These are phyloP conservation scores for Talaromyces rugulosus DNA, from an alignment of 2,329 filamentous ascomycete species.

Conservation along the genomic window DNA sequence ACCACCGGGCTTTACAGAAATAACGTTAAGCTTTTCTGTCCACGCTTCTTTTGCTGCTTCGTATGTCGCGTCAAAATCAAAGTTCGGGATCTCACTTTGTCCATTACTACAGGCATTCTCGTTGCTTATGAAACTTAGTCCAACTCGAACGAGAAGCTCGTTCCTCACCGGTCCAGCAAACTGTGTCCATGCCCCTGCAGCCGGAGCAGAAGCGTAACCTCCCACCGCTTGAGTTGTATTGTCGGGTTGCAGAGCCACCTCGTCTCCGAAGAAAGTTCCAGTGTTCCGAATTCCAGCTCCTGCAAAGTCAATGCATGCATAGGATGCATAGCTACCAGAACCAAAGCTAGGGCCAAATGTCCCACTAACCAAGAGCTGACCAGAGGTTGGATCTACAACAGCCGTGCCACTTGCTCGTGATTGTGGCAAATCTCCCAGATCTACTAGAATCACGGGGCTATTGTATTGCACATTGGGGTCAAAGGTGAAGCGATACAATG, in stretches of 20 bases:
- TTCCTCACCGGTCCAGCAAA: slow-evolving; percentile 51
- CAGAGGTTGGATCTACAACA: slow-evolving; percentile 51
- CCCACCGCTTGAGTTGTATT: slow-evolving; percentile 47
- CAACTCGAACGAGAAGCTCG: slow-evolving; percentile 60
- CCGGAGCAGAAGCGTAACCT: slow-evolving; percentile 50
- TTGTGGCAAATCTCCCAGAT: slow-evolving; percentile 61
- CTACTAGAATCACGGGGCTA: slow-evolving; percentile 57
- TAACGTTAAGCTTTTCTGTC: slow-evolving; percentile 57
- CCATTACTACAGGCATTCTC: slow-evolving; percentile 65
- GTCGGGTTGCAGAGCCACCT: slow-evolving; percentile 47
- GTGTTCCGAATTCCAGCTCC: slow-evolving; percentile 56
- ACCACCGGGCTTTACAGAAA: slow-evolving; percentile 53
- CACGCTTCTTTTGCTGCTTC: slow-evolving; percentile 54
- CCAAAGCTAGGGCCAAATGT: slow-evolving; percentile 64
- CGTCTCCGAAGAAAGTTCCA: slow-evolving; percentile 59
- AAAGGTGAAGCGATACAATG: slow-evolving; percentile 64
- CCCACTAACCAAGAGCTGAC: slow-evolving; percentile 60
- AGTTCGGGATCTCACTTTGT: slow-evolving; percentile 63
- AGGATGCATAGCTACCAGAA: slow-evolving; percentile 54
- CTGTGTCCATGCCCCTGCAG: slow-evolving; percentile 60
- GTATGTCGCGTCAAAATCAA: slow-evolving; percentile 56
- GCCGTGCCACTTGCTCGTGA: slow-evolving; percentile 57
- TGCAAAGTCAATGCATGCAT: slow-evolving; percentile 66
- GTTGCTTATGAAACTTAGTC: slow-evolving; percentile 64
- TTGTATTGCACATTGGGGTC: slow-evolving; percentile 31